Evolutionary conservation across 2,329 filamentous ascomycete genomes (phyloP), one percentile per base, ranked within the genome.

Genomic region (Aspergillus nomiae): DNA sequence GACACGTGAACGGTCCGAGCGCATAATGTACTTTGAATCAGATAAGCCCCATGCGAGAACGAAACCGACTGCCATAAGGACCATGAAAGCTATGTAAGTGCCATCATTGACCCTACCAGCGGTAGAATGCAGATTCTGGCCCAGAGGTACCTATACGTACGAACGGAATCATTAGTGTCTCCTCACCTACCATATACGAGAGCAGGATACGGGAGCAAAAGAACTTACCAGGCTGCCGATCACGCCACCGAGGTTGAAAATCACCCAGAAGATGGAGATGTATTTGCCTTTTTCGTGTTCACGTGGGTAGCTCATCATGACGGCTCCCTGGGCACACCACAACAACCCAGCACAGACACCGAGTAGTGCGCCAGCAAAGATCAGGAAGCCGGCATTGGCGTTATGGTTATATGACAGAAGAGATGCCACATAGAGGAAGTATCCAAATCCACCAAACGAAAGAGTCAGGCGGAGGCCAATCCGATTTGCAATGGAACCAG

Each of bases 231-330:
- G 75, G 72, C 89, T 88, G 65, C 94, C 94, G 76, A 97, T 92
- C 65, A 97, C 93, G 71, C 89, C 93, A 70, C 94, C 94, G 63
- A 94, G 78, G 79, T 97, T 97, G 85, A 97, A 97, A 73, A 97
- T 96, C 76, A 93, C 89, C 94, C 94, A 97, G 81, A 97, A 97
- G 82, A 88, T 89, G 64, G 91, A 91, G 76, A 97, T 96, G 77
- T 93, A 97, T 63, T 89, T 89, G 51, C 94, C 94, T 83, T 97
- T 97, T 67, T 87, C 86, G 38, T 87, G 78, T 79, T 97, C 94
- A 24, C 86, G 83, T 1, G 93, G 93, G 76, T 97, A 97, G 46
- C 91, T 89, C 87, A 96, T 94, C 81, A 84, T 84, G 55, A 84
- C 78, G 2, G 82, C 79, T 53, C 82, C 82, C 67, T 85, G 82